Base-by-base conservation (phyloP, 352 stramenopile species). In the Phytophthora kernoviae region DNA sequence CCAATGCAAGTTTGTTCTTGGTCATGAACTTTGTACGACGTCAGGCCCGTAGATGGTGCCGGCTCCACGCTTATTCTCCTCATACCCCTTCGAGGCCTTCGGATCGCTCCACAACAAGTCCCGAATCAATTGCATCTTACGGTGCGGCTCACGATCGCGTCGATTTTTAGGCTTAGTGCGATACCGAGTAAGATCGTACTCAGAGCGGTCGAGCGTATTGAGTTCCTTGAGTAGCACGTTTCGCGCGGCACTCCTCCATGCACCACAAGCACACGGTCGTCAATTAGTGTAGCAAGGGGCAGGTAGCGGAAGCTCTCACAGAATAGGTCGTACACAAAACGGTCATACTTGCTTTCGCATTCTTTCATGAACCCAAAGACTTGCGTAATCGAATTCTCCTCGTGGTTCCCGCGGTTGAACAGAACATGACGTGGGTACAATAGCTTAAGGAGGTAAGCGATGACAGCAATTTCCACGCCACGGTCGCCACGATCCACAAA, bases 321-420 rank as follows among this genome's bases (percentile, higher is more conserved):
- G 58, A 93, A 93, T 26, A 93, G 63, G n/a, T 91, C 75, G 62
- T 79, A 94, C 36, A 94, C 73, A 48, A 73, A 85, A 24, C 62
- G 54, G 63, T 94, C 85, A 68, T 94, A 94, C 68, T 94, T 94
- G 54, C 81, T 62, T 54, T 90, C 77, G 60, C 77, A 89, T 68
- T 94, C 85, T 58, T 89, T 92, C 84, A 92, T 91, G 54, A 95
- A 95, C 2, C 86, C 86, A 67, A 95, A 93, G 14, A 93, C 80
- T 65, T 93, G 78, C 15, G 84, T 95, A 54, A 95, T 93, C 34
- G 79, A 91, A 43, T 75, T 78, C 54, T 95, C 85, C 67, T 96
- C 87, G 66, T 96, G 88, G 68, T 96, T 96, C 8, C 88, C 88
- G 44, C 85, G 79, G 63, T 94, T 93, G 63, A 94, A 58, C 43